Evolutionary conservation across 495 filamentous ascomycete genomes (phyloP), one percentile per base, ranked within the genome.

Genomic region (Tuber magnatum): DNA sequence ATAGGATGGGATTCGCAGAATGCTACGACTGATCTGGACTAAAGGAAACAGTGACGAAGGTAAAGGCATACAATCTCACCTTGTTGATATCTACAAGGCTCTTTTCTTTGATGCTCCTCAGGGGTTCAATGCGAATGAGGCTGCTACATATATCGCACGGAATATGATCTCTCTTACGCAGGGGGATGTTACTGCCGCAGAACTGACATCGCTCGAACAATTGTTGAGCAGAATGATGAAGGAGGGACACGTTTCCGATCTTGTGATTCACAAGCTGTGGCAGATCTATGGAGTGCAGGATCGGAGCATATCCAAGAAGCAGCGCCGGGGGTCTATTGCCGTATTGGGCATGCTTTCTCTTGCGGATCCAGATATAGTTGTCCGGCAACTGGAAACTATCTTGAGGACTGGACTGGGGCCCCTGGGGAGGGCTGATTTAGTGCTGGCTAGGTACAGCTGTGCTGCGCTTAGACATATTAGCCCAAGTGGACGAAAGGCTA

Each of bases 81-180:
- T 99, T 28, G 97, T 99, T 75, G 96, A 98, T 78, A 97, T 93
- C 82, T 99, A 99, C 86, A 95, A 92, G 83, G 89, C 92, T 28
- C 87, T 99, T 12, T 99, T 97, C 85, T 98, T 99, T 79, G 92
- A 94, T 83, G 94, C 95, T 1, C 95, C 95, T 0, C 92, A 93
- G 71, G 88, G 88, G 44, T 97, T 97, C 84, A 92, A 85, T 38
- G 87, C 89, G 12, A 98, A 97, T 80, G 95, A 98, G 82, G 89
- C 93, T 16, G 95, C 95, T 39, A 98, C 95, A 83, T 98, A 94
- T 80, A 92, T 99, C 80, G 94, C 94, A 48, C 89, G 94, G 70
- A 98, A 97, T 85, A 98, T 99, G 96, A 97, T 98, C 83, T 97
- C 92, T 85, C 85, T 99, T 76, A 99, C 95, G 0, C 97, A 97